phyloP scores from a whole-genome alignment of 192 early-diverging fungal species.

The Backusella sp. region DNA sequence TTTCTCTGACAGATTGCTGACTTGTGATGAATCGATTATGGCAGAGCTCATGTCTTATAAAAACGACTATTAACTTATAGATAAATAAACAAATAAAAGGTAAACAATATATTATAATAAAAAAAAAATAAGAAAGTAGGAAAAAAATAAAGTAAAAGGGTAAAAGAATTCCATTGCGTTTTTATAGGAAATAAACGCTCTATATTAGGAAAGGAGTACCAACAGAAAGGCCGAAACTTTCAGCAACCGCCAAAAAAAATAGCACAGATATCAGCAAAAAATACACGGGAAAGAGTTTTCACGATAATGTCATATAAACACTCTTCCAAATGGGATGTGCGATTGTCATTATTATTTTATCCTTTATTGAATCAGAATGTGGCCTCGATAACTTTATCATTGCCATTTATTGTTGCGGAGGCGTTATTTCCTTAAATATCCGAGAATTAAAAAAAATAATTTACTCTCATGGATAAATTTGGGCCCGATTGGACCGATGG shows the following conservation, averaged over 20 bases:
- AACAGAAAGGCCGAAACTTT: neutral
- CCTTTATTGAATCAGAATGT: neutral
- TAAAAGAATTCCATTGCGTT: neutral
- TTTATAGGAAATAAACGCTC: neutral
- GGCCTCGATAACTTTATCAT: neutral
- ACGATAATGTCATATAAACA: neutral
- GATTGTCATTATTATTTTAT: neutral
- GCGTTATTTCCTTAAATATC: slow-evolving; percentile 10
- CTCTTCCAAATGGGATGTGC: neutral
- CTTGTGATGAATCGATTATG: slow-evolving; percentile 2
- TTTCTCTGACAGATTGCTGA: slow-evolving; percentile 19
- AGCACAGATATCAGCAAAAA: neutral
- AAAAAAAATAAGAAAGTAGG: neutral
- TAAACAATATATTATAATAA: neutral
- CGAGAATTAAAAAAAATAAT: neutral
- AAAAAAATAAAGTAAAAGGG: neutral
- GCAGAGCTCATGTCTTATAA: neutral
- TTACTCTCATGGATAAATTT: slow-evolving; percentile 5
- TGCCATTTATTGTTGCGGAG: neutral
- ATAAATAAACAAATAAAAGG: neutral
- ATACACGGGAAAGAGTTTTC: neutral
- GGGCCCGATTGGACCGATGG: slow-evolving; percentile 9
- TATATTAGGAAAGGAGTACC: slow-evolving; percentile 6
- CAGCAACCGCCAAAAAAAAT: neutral
- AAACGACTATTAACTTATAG: neutral